Evolutionary conservation across 2,329 filamentous ascomycete genomes (phyloP).

Genomic region (Mycocentrospora acerina): DNA sequence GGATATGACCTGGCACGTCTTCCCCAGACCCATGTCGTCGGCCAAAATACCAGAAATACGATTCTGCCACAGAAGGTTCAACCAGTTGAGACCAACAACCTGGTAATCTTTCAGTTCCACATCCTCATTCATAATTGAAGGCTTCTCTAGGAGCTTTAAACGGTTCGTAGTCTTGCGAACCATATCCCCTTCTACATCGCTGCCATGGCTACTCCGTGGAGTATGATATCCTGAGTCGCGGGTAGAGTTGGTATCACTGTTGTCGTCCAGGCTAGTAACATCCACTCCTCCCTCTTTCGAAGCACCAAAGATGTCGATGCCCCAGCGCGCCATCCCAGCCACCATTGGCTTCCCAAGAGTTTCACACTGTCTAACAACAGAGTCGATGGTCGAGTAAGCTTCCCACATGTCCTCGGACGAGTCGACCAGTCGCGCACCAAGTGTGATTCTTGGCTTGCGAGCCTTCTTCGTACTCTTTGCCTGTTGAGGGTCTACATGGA

Average conservation of each 20-base stretch:
- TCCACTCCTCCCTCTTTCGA: conserved; percentile 63
- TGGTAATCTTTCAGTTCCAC: conserved; percentile 90
- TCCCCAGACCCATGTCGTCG: conserved; percentile 94
- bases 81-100: conserved; percentile 91
- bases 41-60: conserved; percentile 86
- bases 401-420: conserved; percentile 71
- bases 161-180: conserved; percentile 39
- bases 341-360: conserved; percentile 67
- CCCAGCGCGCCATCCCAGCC: conserved; percentile 67
- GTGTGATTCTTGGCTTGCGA: conserved; percentile 48
- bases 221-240: conserved; percentile 71
- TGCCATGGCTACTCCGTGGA: conserved; percentile 46
- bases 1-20: conserved; percentile 94
- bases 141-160: conserved; percentile 62
- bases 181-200: conserved; percentile 52
- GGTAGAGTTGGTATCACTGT: conserved; percentile 40
- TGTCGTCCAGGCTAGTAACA: conserved; percentile 55
- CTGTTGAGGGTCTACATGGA: conserved; percentile 50
- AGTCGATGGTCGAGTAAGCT: conserved; percentile 80
- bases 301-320: conserved; percentile 63
- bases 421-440: conserved; percentile 68
- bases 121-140: conserved; percentile 72
- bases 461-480: conserved; percentile 39
- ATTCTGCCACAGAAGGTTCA: conserved; percentile 78
- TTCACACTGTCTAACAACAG: conserved; percentile 76